These are phyloP conservation scores for Pseudodiploospora longispora DNA, from an alignment of 2,329 filamentous ascomycete species.

Conservation along the genomic window DNA sequence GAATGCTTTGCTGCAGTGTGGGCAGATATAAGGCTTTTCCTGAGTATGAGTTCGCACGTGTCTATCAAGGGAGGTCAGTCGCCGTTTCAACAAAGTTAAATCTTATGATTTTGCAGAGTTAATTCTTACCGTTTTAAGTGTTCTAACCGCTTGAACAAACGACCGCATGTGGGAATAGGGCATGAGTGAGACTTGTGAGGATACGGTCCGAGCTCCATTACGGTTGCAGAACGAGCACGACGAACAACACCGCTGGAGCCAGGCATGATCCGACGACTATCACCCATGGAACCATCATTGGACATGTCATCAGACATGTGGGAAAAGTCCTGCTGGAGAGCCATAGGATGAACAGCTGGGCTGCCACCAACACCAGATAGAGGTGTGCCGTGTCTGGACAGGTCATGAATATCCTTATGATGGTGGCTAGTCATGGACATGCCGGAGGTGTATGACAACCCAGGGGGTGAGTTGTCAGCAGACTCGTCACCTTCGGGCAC, in stretches of 20 bases:
- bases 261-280: slow-evolving; percentile 60
- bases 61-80: slow-evolving; percentile 44
- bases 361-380: slow-evolving; percentile 77
- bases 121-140: slow-evolving; percentile 90
- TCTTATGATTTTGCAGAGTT: too few species aligned
- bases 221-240: slow-evolving; percentile 85
- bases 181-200: slow-evolving; percentile 98
- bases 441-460: slow-evolving; percentile 62
- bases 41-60: slow-evolving; percentile 99
- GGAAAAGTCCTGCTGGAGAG: slow-evolving; percentile 63
- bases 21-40: slow-evolving; percentile 96
- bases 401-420: slow-evolving; percentile 70
- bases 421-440: slow-evolving; percentile 58
- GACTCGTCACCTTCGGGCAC: slow-evolving; percentile 73
- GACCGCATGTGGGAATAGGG: slow-evolving; percentile 95
- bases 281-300: slow-evolving; percentile 35
- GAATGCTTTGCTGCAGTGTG: slow-evolving; percentile 97
- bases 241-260: slow-evolving; percentile 71
- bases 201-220: slow-evolving; percentile 94
- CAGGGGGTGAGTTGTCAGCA: slow-evolving; percentile 70
- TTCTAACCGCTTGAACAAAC: slow-evolving; percentile 97
- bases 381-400: slow-evolving; percentile 88
- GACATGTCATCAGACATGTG: slow-evolving; percentile 56
- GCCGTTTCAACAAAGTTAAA: slow-evolving; percentile 5
- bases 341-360: slow-evolving; percentile 62